These are phyloP conservation scores for Trichoderma sp. DNA, from an alignment of 2,329 filamentous ascomycete genomes.

Conservation along the genomic window DNA sequence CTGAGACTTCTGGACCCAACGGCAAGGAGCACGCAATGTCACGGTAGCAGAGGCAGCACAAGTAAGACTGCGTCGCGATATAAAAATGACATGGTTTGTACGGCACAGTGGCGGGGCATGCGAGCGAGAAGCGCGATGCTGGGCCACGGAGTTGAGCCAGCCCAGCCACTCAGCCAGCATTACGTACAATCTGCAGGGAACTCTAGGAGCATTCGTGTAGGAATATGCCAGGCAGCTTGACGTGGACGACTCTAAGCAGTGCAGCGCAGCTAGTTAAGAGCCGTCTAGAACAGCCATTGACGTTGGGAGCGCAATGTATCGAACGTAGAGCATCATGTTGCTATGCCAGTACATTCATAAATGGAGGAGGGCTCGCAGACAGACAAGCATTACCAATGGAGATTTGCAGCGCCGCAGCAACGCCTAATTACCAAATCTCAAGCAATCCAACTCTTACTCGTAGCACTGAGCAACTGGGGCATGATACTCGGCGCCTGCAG, in stretches of 20 bases:
- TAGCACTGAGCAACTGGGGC: neutral
- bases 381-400: neutral
- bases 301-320: neutral
- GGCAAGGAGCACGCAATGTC: neutral
- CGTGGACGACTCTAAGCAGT: neutral
- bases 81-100: neutral
- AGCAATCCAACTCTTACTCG: neutral
- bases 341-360: neutral
- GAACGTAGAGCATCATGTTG: neutral
- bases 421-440: neutral
- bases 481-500: slow-evolving; percentile 6
- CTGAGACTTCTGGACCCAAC: neutral
- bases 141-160: neutral
- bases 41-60: neutral
- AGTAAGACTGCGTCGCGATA: slow-evolving; percentile 14
- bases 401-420: neutral
- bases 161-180: neutral
- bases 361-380: neutral
- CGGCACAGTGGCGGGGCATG: neutral
- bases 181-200: neutral
- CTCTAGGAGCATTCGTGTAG: neutral
- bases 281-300: neutral
- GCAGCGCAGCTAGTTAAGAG: neutral
- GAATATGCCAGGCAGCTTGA: slow-evolving; percentile 8
- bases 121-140: slow-evolving; percentile 6